Evolutionary conservation across 2,329 filamentous ascomycete genomes (phyloP).

Genomic region (Xylaria sp.): DNA sequence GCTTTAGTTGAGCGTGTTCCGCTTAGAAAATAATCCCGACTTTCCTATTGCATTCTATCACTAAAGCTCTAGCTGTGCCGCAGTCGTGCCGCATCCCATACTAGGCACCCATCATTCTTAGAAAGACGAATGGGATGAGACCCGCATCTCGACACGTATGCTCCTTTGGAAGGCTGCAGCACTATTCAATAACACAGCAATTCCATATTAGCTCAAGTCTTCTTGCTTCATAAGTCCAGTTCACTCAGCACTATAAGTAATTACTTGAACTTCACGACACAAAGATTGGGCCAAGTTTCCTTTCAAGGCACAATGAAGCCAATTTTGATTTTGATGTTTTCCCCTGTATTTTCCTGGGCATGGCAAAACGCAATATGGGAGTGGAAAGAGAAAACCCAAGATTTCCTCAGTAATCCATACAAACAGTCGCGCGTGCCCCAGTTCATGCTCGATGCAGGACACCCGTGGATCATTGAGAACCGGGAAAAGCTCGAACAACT

Average conservation of each 20-base stretch:
- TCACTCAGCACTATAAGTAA: background rate
- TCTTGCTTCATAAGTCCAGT: background rate
- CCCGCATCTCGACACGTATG: too few relatives aligned
- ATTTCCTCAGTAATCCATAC: conserved; percentile 3
- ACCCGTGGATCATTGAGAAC: conserved; percentile 14
- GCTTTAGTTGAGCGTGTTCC: too few relatives aligned
- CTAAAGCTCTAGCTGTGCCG: too few relatives aligned
- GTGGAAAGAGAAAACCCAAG: background rate
- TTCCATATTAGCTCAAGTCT: background rate
- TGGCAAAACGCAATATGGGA: background rate
- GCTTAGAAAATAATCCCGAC: too few relatives aligned
- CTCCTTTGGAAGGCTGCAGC: too few relatives aligned
- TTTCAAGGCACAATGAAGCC: background rate
- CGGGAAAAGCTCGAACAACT: background rate
- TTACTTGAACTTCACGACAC: background rate
- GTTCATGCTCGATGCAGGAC: conserved; percentile 5
- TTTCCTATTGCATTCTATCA: too few relatives aligned
- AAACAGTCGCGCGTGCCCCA: conserved; percentile 8
- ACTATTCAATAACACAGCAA: too few relatives aligned
- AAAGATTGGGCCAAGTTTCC: too few relatives aligned
- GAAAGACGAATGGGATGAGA: too few relatives aligned
- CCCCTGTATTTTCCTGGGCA: background rate
- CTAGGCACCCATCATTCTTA: too few relatives aligned
- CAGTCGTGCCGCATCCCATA: too few relatives aligned
- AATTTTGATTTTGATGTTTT: background rate